Evolutionary conservation across 2,329 filamentous ascomycete species (phyloP), one percentile per base, ranked within the genome.

Genomic region (Chaetomium sp.): DNA sequence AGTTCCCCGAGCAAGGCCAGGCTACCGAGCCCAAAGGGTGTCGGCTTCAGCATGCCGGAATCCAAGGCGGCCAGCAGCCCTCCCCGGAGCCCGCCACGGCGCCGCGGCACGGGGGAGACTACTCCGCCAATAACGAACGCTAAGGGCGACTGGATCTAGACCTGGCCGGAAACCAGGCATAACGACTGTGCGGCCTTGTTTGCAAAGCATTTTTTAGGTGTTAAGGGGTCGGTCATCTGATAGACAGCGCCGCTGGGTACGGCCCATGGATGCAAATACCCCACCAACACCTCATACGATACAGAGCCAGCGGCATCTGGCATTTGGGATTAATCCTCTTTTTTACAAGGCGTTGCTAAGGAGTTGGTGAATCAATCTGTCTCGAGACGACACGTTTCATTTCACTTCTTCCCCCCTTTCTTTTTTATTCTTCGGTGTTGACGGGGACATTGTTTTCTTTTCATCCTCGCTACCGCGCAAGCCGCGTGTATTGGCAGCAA

Each of bases 21-120:
- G 68, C 70, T 81, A 13, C 75, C 78, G 5, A 82, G 79, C 64
- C 79, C 79, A 1, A 77, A 72, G 66, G 80, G 79, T 0, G 80
- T 80, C 23, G 79, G 79, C 33, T 80, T 80, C 70, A 76, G 73
- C 55, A 59, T 75, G 35, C 73, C 76, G 4, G 59, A 42, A 8
- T 57, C 71, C 16, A 72, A 70, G 54, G 65, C 62, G 35, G 57
- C 63, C 50, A 65, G 54, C 33, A 54, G 53, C 38, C 63, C 64
- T 27, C 67, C 65, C 3, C 56, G 65, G 25, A 69, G 65, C 38
- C 66, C 68, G 21, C 68, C 67, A 5, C 61, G 50, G 1, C 68
- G 65, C 19, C 64, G 66, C 8, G 62, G 47, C 23, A 67, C 68
- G 10, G 66, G 63, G 1, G 68, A 69, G 29, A 63, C 66, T 10